Base-by-base conservation (phyloP, 805 yeast genomes). In the Barnettozyma vustinii region DNA sequence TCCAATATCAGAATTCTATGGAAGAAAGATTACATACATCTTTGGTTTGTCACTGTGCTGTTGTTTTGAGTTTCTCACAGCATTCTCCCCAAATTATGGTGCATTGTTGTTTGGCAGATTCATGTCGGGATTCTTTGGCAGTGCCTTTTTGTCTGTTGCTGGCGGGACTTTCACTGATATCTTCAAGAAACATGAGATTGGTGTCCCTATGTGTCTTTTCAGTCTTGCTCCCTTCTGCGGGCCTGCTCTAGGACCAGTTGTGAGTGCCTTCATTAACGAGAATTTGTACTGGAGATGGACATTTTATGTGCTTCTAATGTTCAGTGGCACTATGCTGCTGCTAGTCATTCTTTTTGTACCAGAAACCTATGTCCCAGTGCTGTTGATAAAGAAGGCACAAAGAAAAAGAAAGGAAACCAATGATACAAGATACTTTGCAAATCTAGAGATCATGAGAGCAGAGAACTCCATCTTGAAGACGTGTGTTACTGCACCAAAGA, bases 121-220 rank as follows among this genome's bases (percentile, higher is more conserved):
- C 54, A 65, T 83, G 52, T 79, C 82, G 12, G 94, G 94, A 1
- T 73, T 85, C 41, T 83, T 83, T 56, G 90, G 90, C 4, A 81
- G 88, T 45, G 83, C 87, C 2, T 85, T 89, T 37, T 69, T 87
- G 55, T 79, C 84, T 52, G 83, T 85, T 30, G 88, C 89, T 9
- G 90, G 91, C 33, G 95, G 94, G 19, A 75, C 86, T 1, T 69
- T 87, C 41, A 81, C 88, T 10, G 96, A 87, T 63, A 71, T 86
- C 49, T 87, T 81, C 70, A 69, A 69, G 18, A 80, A 80, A 50
- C 65, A 72, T 47, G 75, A 80, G 39, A 78, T 89, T 47, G 87
- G 87, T 30, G 66, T 74, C 9, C 90, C 94, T 2, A 76, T 87
- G 78, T 78, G 87, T 3, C 65, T 83, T 5, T 85, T 77, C 57